Conservation (phyloP, 2,329 filamentous ascomycete genomes). For the Teratosphaeria nubilosa region DNA sequence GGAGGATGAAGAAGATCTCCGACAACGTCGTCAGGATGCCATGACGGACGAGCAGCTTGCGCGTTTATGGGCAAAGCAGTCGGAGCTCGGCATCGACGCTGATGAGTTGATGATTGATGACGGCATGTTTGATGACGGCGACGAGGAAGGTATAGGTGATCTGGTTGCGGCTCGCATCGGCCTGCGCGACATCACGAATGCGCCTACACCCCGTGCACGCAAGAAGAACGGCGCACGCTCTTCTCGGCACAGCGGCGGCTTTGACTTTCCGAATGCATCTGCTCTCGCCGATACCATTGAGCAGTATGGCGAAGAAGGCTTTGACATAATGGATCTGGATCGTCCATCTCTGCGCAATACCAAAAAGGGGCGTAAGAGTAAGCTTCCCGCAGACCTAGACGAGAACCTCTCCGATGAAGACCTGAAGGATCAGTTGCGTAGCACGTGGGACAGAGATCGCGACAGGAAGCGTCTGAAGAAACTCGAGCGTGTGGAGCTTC, state of each 20-base stretch:
- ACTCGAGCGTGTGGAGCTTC: conserved; percentile 37
- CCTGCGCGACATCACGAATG: conserved; percentile 19
- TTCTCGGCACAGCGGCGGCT: conserved; percentile 5
- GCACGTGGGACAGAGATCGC: conserved; percentile 35
- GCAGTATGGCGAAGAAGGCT: conserved; percentile 58
- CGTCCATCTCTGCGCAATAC: conserved; percentile 57
- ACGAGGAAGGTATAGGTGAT: conserved; percentile 19
- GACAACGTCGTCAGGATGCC: conserved; percentile 27
- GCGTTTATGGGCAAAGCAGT: conserved; percentile 49
- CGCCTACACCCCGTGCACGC: conserved; percentile 5
- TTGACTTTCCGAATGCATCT: conserved; percentile 38
- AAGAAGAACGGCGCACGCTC: conserved; percentile 13
- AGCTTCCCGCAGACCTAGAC: conserved; percentile 24
- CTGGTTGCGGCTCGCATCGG: conserved; percentile 21
- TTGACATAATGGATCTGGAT: conserved; percentile 80
- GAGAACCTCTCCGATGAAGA: conserved; percentile 35
- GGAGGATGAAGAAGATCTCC: conserved; percentile 34
- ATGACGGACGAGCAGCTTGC: conserved; percentile 55
- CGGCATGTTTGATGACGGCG: conserved; percentile 19
- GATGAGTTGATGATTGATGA: conserved; percentile 49
- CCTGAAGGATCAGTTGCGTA: conserved; percentile 29
- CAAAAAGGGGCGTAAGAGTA: conserved; percentile 50
- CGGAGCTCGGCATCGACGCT: conserved; percentile 52
- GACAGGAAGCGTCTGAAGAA: conserved; percentile 38
- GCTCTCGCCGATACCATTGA: conserved; percentile 50